Conservation (phyloP, 768 basidiomycete species). For the Agrocybe pediades region DNA sequence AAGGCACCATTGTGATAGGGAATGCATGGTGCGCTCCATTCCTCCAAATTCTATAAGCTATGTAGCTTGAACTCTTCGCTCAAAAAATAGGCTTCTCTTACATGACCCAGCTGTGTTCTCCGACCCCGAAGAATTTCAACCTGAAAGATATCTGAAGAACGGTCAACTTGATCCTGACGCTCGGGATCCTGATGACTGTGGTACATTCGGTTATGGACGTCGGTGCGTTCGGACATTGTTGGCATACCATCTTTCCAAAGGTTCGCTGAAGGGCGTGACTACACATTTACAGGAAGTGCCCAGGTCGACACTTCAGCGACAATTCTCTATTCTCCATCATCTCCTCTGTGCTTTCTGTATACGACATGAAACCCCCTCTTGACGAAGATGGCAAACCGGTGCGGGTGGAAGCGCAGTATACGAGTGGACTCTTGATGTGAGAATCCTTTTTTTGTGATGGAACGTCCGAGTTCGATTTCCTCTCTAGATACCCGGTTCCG, state of each 20-base stretch:
- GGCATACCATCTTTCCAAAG: neutral
- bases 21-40: constrained; percentile 31
- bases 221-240: constrained; percentile 9
- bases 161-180: constrained; percentile 15
- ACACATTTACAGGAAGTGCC: constrained; percentile 15
- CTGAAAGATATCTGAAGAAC: constrained; percentile 28
- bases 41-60: neutral
- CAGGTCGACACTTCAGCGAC: constrained; percentile 9
- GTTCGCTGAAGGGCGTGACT: too few relatives aligned
- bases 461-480: neutral
- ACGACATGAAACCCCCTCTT: neutral
- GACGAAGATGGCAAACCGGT: neutral
- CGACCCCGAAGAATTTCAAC: constrained; percentile 32
- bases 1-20: constrained; percentile 28
- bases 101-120: constrained; percentile 33
- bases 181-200: constrained; percentile 10
- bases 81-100: constrained; percentile 32
- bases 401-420: neutral
- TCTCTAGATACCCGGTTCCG: constrained; percentile 5
- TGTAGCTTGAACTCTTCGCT: neutral
- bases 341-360: neutral
- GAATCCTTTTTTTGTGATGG: neutral
- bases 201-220: constrained; percentile 24
- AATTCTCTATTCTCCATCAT: neutral
- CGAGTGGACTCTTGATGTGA: neutral